Base-by-base conservation (phyloP, 179 eudicot species). In the Amaranthus tricolor region DNA sequence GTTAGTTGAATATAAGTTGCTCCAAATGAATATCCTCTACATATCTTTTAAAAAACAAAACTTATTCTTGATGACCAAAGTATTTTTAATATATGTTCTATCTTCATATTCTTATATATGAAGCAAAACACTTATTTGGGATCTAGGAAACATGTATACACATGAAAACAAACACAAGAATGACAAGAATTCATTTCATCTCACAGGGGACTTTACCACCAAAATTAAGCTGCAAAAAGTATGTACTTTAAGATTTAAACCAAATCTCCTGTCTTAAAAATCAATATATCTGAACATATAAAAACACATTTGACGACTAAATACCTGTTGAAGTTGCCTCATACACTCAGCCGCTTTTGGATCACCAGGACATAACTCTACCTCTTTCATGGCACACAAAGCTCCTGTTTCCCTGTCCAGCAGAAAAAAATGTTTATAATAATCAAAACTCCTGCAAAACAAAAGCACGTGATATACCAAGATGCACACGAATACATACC, bases 351-450 rank as follows among this genome's bases (percentile, higher is more conserved):
- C 79, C 66, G 90, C 83, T 74, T 88, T 95, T 20, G 97, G 84
- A 79, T 95, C 99, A 81, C 89, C 96, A 75, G 84, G 84, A 51
- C 87, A 75, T 58, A 93, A 16, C 79, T 90, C 92, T 59, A 95
- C 99, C 85, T 95, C 99, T 80, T 95, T 95, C 93, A 95, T 85
- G n/a, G 99, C 99, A 75, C 99, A 95, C 52, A 83, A 73, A 48
- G 98, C 96, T 63, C 99, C 99, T 65, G 95, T 93, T 82, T 87
- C 91, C 58, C 99, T 95, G 83, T 19, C 24, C 66, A 61, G 11
- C 31, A 50, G 43, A 72, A 60, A 43, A 51, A 52, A 58, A 66
- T 63, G 45, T 14, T 64, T 65, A 12, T 8, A 62, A 40, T 4
- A 69, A 49, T 14, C 40, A 67, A 2, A 67, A 64, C 3, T 6